A percentile compares a stretch with the other conserved stretches of the same genome.
Evolutionary conservation across 139 green algal species (phyloP).

Genomic region (Tetradesmus lagerheimii): DNA sequence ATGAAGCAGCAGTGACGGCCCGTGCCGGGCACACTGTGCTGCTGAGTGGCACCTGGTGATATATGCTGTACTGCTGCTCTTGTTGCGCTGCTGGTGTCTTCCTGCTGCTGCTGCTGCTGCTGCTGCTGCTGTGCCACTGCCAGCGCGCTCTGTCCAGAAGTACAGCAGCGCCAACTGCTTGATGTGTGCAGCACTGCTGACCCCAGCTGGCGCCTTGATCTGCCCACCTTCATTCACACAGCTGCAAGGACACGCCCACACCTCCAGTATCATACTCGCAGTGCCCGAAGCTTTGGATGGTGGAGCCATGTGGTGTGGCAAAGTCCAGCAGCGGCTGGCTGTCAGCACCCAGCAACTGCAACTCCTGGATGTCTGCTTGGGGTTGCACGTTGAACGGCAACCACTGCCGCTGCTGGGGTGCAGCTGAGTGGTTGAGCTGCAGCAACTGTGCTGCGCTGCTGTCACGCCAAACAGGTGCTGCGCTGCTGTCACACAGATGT

Average conservation of each 20-base stretch:
- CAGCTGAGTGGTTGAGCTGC: background rate
- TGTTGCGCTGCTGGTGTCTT: constrained; percentile 65
- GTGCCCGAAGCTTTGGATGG: constrained; percentile 93
- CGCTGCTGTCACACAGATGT: constrained; percentile 38
- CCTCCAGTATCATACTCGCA: constrained; percentile 96
- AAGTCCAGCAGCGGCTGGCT: constrained; percentile 79
- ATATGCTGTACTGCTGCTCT: background rate
- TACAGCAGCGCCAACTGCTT: constrained; percentile 43
- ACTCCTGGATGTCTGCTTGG: constrained; percentile 83
- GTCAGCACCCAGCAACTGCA: constrained; percentile 36
- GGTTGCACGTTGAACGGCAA: constrained; percentile 73
- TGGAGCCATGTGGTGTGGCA: constrained; percentile 91
- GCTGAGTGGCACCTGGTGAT: background rate
- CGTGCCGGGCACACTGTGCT: background rate
- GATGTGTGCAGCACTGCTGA: constrained; percentile 20
- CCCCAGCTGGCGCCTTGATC: constrained; percentile 63
- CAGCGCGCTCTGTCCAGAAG: background rate
- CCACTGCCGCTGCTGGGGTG: constrained; percentile 29
- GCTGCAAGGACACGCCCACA: constrained; percentile 97
- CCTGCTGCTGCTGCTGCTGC: constrained; percentile 56
- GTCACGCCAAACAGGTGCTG: background rate
- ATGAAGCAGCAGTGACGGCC: background rate
- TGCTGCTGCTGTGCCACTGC: constrained; percentile 57
- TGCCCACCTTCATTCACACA: constrained; percentile 98
- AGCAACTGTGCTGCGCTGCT: too few species aligned